Base-by-base conservation (phyloP, 305 asterid genomes). In the Ruellia speciosa region DNA sequence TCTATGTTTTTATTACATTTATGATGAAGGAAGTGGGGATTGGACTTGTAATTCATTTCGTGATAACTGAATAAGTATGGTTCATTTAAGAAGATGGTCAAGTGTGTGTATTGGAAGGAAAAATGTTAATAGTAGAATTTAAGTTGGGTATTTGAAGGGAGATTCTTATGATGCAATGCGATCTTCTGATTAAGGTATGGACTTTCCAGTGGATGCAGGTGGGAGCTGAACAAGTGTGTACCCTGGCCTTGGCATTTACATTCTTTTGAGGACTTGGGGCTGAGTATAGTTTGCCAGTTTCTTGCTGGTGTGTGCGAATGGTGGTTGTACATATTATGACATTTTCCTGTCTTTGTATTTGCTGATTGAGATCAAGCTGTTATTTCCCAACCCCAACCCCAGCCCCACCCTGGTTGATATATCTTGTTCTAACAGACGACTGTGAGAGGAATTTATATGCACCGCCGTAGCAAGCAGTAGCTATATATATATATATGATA, bases 121-220 rank as follows among this genome's bases (percentile, higher is more conserved):
- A 24, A 24, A 24, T 24, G 31, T 1, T 24, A 24, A 24, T 24
- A 24, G 31, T 24, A 24, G 41, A 37, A 3, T 37, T 37, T 37
- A 37, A 37, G 41, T 37, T 3, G 41, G 41, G 11, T 24, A 24
- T 24, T 24, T 24, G 31, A 24, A 4, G 31, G 31, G 31, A 24
- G 31, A 24, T 24, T 24, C 31, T 24, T 24, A 6, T 16, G 56
- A 12, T 4, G 16, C 40, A 53, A 18, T 60, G 16, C 59, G 49
- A 51, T 45, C 56, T 62, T 51, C 78, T 70, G 66, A 59, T 60
- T 66, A 19, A 41, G 49, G 54, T 68, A 18, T 59, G 34, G 47
- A 50, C 59, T 72, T 66, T 24, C 31, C 77, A 72, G 82, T 83
- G 79, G 62, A 70, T 75, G 86, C 84, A 83, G 93, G 88, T 70